Base-by-base conservation (phyloP, 2,329 filamentous ascomycete genomes). In the Apiospora koreana region DNA sequence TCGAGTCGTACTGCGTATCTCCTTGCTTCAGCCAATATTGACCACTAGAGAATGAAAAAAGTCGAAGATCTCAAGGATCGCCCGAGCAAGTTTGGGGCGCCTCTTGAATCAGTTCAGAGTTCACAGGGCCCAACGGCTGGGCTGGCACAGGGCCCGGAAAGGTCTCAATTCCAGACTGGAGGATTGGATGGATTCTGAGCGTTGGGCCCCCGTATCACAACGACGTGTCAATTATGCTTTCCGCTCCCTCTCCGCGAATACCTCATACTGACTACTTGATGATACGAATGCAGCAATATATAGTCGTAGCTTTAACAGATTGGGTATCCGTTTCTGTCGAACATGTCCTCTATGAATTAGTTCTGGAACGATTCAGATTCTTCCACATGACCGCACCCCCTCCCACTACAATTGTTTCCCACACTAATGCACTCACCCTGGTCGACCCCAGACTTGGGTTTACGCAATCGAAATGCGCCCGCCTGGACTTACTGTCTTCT, bases 361-460 rank as follows among this genome's bases (percentile, higher is more conserved):
- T 66, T 25, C 42, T 66, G 41, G 65, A 66, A 46, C 65, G 65
- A 66, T 66, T 66, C 41, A 43, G 65, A 23, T 35, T 46, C 38
- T 46, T 66, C 43, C 65, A 23, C 65, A 66, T 48, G 66, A 45
- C 31, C 45, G 48, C 43, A 9, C 45, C 42, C 38, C 66, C 66
- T 21, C 31, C n/a, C n/a, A n/a, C n/a, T n/a, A 43, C 66, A 28
- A 21, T 48, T 50, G 43, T 25, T 46, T 67, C 65, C 43, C 41
- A 38, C 66, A 50, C 66, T 68, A 68, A 68, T 68, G 66, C 66
- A 68, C 14, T 7, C 25, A 45, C 66, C 66, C 31, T 38, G 41
- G 66, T 48, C 14, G 38, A 68, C 66, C 66, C 66, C 66, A 54
- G 66, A 68, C 66, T 68, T 48, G 41, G 65, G 21, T 62, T 62